Evolutionary conservation across 805 yeast species (phyloP), one percentile per base, ranked within the genome.

Genomic region (Candida coquimbonensis): DNA sequence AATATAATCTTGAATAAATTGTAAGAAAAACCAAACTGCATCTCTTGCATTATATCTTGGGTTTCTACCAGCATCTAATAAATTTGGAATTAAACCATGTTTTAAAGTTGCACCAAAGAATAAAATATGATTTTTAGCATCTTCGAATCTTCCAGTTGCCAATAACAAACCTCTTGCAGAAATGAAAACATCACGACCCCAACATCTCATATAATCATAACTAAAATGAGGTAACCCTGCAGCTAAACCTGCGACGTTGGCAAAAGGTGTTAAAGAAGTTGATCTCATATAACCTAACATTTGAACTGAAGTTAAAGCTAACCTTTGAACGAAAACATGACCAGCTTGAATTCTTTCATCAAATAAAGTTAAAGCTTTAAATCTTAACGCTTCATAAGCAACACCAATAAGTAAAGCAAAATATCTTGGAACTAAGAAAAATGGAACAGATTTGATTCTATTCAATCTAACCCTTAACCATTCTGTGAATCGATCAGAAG

Each of bases 141-240:
- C 88, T 1, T 83, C 87, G 58, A 62, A 80, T 45, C 98, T 72
- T 11, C 84, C 90, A 0, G 96, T 77, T 1, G 85, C 81, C 24
- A 89, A 67, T 46, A 89, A 66, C 41, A 91, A 70, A 0, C 99
- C 99, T 49, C 96, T 72, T 38, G 85, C 72, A 0, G 96, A 77
- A 39, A 91, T 83, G 61, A 93, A 93, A 1, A 89, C 95, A 65
- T 91, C 99, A 60, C 99, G 77, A 21, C 99, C 99, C 99, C 99
- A 91, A 62, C 96, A 88, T 63, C 99, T 75, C 96, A 91, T 89
- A 64, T 85, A 90, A 52, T 84, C 88, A 48, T 75, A 77, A 60
- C 93, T 82, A 67, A 91, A 91, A 65, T 89, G 97, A 2, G 99
- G 99, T 49, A 91, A 73, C 1, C 98, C 99, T 2, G 99, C 99